Evolutionary conservation across 176 grass and related monocot species (phyloP).

Genomic region (Neostapfia colusana): DNA sequence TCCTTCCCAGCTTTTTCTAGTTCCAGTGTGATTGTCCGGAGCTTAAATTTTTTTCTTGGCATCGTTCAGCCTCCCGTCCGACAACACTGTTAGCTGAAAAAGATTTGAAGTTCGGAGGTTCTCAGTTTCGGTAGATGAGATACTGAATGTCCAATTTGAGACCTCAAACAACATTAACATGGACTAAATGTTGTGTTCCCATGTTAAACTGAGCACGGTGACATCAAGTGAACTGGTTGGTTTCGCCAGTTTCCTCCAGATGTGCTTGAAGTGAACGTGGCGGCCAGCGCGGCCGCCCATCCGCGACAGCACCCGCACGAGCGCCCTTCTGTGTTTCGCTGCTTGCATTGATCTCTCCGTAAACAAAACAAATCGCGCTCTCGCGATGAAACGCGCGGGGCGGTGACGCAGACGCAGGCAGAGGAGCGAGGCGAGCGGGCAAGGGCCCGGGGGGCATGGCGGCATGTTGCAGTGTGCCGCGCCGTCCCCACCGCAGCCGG

Average conservation of each 20-base stretch:
- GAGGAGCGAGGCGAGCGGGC: neutral
- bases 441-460: neutral
- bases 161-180: too few relatives aligned
- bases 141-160: too few relatives aligned
- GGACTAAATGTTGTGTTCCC: too few relatives aligned
- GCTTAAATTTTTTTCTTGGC: too few relatives aligned
- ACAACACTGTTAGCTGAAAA: too few relatives aligned
- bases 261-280: too few relatives aligned
- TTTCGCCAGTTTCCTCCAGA: neutral
- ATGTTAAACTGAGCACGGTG: too few relatives aligned
- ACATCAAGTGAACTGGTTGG: neutral
- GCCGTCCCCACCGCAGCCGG: constrained; percentile 22
- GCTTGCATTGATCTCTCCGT: neutral
- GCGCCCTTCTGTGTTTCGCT: neutral
- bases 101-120: too few relatives aligned
- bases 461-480: constrained; percentile 36
- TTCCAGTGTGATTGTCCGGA: neutral
- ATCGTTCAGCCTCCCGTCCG: too few relatives aligned
- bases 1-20: too few relatives aligned
- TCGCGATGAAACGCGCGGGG: neutral
- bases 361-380: constrained; percentile 10
- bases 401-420: neutral
- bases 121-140: too few relatives aligned
- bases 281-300: neutral
- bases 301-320: neutral